Evolutionary conservation across 768 basidiomycete species (phyloP).

Genomic region (Lentinula sp.): DNA sequence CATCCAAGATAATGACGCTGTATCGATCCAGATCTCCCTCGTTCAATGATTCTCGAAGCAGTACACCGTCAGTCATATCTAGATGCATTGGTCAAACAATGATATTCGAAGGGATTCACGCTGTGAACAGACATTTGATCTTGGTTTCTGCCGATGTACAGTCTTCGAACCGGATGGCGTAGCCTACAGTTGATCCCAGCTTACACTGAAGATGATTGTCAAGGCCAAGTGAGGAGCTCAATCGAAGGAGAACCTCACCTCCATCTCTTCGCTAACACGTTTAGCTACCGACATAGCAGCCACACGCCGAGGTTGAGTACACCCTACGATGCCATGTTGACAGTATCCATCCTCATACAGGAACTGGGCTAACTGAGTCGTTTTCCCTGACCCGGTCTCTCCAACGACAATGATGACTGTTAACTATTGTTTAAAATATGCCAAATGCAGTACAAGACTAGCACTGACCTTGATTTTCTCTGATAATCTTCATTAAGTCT

Average conservation of each 20-base stretch:
- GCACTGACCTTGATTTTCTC: conserved; percentile 87
- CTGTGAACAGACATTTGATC: conserved; percentile 77
- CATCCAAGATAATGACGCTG: conserved; percentile 96
- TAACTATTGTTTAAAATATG: neutral
- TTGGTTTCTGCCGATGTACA: conserved; percentile 91
- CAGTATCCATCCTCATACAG: conserved; percentile 97
- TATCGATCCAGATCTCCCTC: conserved; percentile 98
- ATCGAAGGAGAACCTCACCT: conserved; percentile 43
- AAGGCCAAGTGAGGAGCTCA: neutral
- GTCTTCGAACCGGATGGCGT: conserved; percentile 98
- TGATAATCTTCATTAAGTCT: conserved; percentile 78
- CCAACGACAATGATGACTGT: conserved; percentile 92
- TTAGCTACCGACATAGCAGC: conserved; percentile 99
- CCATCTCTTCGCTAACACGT: conserved; percentile 99
- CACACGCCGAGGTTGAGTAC: conserved; percentile 97
- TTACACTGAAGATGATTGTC: conserved; percentile 52
- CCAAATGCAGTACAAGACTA: neutral
- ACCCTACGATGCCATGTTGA: conserved; percentile 83
- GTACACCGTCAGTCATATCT: conserved; percentile 99
- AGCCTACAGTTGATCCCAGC: conserved; percentile 87
- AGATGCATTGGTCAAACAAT: neutral
- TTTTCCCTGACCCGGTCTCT: conserved; percentile 99
- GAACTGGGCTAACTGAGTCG: conserved; percentile 93
- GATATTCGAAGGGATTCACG: neutral
- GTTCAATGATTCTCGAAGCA: conserved; percentile 96